These are phyloP conservation scores for Hygrophoropsis aurantiaca DNA, from an alignment of 768 basidiomycete genomes.

Conservation along the genomic window DNA sequence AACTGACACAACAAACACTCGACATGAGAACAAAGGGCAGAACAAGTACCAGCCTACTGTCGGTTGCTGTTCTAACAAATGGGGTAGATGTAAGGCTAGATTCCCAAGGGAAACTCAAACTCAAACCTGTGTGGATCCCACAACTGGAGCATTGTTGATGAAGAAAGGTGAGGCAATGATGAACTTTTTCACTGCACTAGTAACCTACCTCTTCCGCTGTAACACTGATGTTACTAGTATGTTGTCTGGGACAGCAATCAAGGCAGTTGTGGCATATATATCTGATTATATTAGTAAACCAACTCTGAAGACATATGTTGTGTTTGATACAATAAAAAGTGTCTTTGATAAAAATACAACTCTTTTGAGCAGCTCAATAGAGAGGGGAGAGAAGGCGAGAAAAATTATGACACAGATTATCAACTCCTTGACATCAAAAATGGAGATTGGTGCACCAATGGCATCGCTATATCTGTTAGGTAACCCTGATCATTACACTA, in stretches of 20 bases:
- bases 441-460: conserved; percentile 39
- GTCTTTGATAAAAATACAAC: conserved; percentile 23
- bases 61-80: too few species aligned
- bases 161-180: conserved; percentile 34
- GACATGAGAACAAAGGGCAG: too few species aligned
- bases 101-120: conserved; percentile 16
- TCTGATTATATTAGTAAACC: conserved; percentile 46
- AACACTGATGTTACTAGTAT: conserved; percentile 41
- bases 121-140: conserved; percentile 27
- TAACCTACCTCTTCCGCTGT: conserved; percentile 35
- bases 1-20: too few species aligned
- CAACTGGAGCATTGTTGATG: conserved; percentile 24
- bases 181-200: conserved; percentile 30
- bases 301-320: conserved; percentile 35
- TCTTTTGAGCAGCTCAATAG: conserved; percentile 8
- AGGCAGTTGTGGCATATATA: conserved; percentile 37
- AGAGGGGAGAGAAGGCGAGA: conserved; percentile 19
- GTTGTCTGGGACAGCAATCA: conserved; percentile 39
- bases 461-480: conserved; percentile 33
- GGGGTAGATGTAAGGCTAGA: too few species aligned
- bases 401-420: conserved; percentile 35
- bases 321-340: conserved; percentile 31
- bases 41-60: too few species aligned
- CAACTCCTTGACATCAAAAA: conserved; percentile 33
- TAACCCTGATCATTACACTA: conserved; percentile 40